These are phyloP conservation scores for Aspergillus nanangensis DNA, from an alignment of 495 filamentous ascomycete genomes.

Conservation along the genomic window DNA sequence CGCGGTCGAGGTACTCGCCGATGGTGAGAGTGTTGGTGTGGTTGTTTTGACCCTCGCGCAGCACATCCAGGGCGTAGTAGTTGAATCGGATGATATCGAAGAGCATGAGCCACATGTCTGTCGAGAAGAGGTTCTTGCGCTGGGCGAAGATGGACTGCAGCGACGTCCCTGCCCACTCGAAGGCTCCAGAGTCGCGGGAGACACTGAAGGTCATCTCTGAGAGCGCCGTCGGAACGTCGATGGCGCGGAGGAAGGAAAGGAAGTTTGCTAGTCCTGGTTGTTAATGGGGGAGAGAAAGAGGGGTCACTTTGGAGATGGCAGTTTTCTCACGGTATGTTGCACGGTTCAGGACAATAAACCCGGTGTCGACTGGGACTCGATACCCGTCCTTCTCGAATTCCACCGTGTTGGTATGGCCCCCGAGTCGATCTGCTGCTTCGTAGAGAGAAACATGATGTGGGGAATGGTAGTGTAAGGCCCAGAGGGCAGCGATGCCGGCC, in stretches of 20 bases:
- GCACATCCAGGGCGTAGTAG: conserved; percentile 1
- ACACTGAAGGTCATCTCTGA: conserved; percentile 8
- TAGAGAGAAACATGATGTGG: conserved; percentile 1
- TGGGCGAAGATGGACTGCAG: conserved; percentile 2
- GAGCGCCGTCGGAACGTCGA: neutral
- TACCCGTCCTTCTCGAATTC: neutral
- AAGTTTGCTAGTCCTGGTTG: too few species aligned
- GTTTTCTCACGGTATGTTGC: conserved; percentile 2
- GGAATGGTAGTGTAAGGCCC: conserved; percentile 3
- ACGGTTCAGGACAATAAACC: conserved; percentile 5
- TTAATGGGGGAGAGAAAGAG: too few species aligned
- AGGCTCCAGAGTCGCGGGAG: neutral
- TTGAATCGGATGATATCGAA: conserved; percentile 10
- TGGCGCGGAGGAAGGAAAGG: conserved; percentile 1
- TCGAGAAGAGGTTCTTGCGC: neutral
- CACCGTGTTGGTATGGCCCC: conserved; percentile 5
- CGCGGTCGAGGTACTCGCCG: conserved; percentile 2
- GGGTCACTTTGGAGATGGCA: neutral
- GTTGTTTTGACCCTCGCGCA: neutral
- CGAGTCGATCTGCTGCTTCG: conserved; percentile 2
- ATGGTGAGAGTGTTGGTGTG: neutral
- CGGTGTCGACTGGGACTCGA: conserved; percentile 1
- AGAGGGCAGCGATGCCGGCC: conserved; percentile 3
- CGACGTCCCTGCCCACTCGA: conserved; percentile 6
- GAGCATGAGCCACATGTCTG: conserved; percentile 3